These are phyloP conservation scores for Melanopsichium pennsylvanicum DNA, from an alignment of 1,284 basidiomycete genomes.

Conservation along the genomic window DNA sequence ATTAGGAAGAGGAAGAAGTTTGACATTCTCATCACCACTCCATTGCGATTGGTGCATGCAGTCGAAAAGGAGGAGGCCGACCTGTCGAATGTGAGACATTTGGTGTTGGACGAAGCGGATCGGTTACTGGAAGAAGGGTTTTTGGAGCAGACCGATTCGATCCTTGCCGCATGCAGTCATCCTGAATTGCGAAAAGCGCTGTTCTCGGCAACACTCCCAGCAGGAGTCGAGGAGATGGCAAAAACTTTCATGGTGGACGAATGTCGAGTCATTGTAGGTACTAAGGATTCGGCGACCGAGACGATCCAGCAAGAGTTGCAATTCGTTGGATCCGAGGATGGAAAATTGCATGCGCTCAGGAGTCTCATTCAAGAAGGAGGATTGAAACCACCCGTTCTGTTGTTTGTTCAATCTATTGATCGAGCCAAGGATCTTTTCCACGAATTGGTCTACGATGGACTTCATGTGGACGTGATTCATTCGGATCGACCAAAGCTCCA, in stretches of 20 bases:
- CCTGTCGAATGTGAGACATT: conserved; percentile 48
- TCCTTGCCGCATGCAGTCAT: conserved; percentile 82
- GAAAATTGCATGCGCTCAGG: conserved; percentile 85
- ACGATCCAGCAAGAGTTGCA: conserved; percentile 85
- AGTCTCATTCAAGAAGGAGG: conserved; percentile 78
- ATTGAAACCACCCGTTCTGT: conserved; percentile 85
- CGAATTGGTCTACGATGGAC: conserved; percentile 82
- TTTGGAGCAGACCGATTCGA: conserved; percentile 84
- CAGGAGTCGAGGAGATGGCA: conserved; percentile 84
- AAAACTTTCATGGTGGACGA: conserved; percentile 75
- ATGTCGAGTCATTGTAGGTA: conserved; percentile 57
- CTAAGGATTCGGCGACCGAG: conserved; percentile 79
- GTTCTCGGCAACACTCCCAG: conserved; percentile 92
- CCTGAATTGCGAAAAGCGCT: conserved; percentile 82
- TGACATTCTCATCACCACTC: conserved; percentile 63
- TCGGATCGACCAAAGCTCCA: conserved; percentile 85
- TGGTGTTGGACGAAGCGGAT: conserved; percentile 64
- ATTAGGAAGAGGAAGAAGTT: conserved; percentile 45
- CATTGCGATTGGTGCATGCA: conserved; percentile 60
- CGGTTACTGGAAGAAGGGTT: conserved; percentile 85
- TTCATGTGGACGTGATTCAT: conserved; percentile 90
- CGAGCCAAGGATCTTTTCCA: conserved; percentile 88
- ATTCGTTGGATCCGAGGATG: conserved; percentile 90
- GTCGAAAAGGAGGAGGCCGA: conserved; percentile 58
- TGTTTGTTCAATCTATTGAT: conserved; percentile 92